These are phyloP conservation scores for Stemphylium lycopersici DNA, from an alignment of 2,329 filamentous ascomycete genomes.

Conservation along the genomic window DNA sequence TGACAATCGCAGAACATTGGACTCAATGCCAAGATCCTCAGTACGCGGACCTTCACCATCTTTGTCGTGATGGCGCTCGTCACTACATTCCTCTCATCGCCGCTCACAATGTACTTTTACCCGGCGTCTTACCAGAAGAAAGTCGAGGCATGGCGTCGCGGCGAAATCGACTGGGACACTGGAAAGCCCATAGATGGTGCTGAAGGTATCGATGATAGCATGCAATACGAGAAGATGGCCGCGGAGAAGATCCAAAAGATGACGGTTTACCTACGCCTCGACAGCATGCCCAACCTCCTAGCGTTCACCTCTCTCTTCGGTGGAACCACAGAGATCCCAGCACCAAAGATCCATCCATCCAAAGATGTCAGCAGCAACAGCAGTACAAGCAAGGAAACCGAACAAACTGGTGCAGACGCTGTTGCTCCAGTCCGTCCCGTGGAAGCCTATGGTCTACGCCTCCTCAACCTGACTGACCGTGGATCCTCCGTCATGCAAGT, in stretches of 20 bases:
- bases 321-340: conserved; percentile 53
- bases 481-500: conserved; percentile 96
- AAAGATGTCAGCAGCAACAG: conserved; percentile 22
- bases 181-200: conserved; percentile 54
- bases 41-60: conserved; percentile 83
- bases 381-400: conserved; percentile 25
- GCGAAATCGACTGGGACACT: conserved; percentile 87
- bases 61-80: conserved; percentile 93
- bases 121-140: conserved; percentile 79
- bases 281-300: conserved; percentile 82
- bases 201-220: conserved; percentile 50
- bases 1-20: conserved; percentile 70
- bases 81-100: conserved; percentile 84
- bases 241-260: conserved; percentile 64
- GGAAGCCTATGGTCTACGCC: conserved; percentile 81
- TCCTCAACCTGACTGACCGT: conserved; percentile 88
- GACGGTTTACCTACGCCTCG: conserved; percentile 81
- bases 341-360: conserved; percentile 48
- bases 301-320: conserved; percentile 82
- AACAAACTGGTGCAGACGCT: conserved; percentile 23
- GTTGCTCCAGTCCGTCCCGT: conserved; percentile 57
- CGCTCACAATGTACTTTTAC: conserved; percentile 74
- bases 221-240: conserved; percentile 58
- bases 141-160: conserved; percentile 75
- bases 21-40: conserved; percentile 80